A percentile compares a stretch with the other conserved stretches of the same genome.
phyloP scores from a whole-genome alignment of 202 grass and related monocot genomes.

The Elaeis oleifera region DNA sequence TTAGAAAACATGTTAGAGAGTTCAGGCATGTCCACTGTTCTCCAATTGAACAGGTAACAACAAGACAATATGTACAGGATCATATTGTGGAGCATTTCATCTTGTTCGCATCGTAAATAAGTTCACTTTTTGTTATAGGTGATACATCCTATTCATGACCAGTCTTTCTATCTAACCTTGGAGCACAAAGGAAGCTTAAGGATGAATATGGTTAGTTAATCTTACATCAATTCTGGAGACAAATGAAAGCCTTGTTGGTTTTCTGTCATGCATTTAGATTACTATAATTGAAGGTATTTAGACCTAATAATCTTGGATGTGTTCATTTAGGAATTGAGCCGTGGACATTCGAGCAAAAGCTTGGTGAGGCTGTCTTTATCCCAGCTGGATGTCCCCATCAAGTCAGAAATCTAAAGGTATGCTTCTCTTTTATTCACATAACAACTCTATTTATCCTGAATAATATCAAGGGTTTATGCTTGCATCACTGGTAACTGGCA shows the following conservation, averaged over 20 bases:
- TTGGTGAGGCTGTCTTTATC: conserved; percentile 21
- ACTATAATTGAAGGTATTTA: too few species aligned
- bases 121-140: background rate
- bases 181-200: conserved; percentile 18
- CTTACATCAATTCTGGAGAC: too few species aligned
- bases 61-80: too few species aligned
- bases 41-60: conserved; percentile 50
- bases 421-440: background rate
- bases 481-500: background rate
- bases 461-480: too few species aligned
- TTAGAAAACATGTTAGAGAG: conserved; percentile 44
- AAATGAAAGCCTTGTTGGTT: too few species aligned
- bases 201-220: conserved; percentile 13
- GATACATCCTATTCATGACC: conserved; percentile 20
- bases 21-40: conserved; percentile 49
- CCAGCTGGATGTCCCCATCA: conserved; percentile 21
- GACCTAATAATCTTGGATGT: too few species aligned
- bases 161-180: conserved; percentile 8
- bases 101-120: background rate
- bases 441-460: too few species aligned
- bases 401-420: conserved; percentile 23
- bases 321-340: conserved; percentile 14
- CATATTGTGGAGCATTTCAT: too few species aligned
- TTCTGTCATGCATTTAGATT: too few species aligned
- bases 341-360: conserved; percentile 19